Evolutionary conservation across 1,284 basidiomycete species (phyloP).

Genomic region (Trichosporon sp.): DNA sequence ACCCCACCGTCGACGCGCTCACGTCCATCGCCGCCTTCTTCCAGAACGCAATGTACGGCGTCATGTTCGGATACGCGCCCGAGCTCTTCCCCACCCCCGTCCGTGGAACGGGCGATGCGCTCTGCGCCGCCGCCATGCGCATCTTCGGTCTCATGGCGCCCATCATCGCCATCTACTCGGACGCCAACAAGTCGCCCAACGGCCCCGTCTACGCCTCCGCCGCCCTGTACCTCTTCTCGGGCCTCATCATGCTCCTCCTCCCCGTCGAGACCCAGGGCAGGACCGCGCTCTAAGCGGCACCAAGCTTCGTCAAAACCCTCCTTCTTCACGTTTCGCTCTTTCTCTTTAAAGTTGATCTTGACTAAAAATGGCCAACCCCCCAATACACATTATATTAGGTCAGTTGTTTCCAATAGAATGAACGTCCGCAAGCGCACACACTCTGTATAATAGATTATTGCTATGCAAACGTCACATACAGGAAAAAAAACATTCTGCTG

Average conservation of each 20-base stretch:
- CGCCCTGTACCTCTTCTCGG: constrained; percentile 60
- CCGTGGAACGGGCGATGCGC: constrained; percentile 67
- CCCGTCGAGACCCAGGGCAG: constrained; percentile 64
- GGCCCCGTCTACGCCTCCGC: constrained; percentile 66
- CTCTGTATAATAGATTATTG: constrained; percentile 16
- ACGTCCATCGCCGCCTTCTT: constrained; percentile 63
- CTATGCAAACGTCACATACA: constrained; percentile 8
- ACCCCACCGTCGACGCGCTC: constrained; percentile 61
- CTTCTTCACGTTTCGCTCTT: constrained; percentile 7
- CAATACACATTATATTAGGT: background rate
- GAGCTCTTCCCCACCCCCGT: constrained; percentile 69
- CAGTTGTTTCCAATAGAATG: constrained; percentile 19
- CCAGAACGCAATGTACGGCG: constrained; percentile 60
- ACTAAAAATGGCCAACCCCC: constrained; percentile 4
- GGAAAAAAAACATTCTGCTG: background rate
- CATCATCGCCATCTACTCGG: constrained; percentile 41
- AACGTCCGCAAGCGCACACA: background rate
- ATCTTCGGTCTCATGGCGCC: constrained; percentile 60
- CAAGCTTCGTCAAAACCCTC: background rate
- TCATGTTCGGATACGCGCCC: constrained; percentile 66
- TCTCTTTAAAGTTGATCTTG: background rate
- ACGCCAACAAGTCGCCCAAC: constrained; percentile 38
- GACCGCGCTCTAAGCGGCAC: constrained; percentile 36
- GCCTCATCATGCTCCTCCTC: constrained; percentile 61
- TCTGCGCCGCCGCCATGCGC: constrained; percentile 63